Evolutionary conservation across 768 basidiomycete genomes (phyloP).

Genomic region (Pulveroboletus sp.): DNA sequence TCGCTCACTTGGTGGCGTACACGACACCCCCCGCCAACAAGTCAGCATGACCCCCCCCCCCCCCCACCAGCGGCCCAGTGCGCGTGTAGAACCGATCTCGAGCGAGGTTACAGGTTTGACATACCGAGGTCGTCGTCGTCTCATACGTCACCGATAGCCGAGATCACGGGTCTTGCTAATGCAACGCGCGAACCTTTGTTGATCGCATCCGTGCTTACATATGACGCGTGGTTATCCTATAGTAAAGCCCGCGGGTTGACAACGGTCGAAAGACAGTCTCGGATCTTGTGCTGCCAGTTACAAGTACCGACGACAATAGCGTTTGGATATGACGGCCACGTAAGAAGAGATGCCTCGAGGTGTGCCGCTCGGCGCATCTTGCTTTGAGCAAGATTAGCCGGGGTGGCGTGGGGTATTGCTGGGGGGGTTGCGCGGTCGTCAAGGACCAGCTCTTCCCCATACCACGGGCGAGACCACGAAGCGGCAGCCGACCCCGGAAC

Average conservation of each 20-base stretch:
- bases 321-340: background rate
- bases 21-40: too few species aligned
- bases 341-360: background rate
- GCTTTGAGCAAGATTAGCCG: slow-evolving; percentile 7
- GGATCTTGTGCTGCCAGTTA: slow-evolving; percentile 6
- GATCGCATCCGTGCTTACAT: too few species aligned
- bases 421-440: background rate
- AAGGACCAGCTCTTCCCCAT: slow-evolving; percentile 3
- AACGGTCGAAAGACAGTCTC: background rate
- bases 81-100: too few species aligned
- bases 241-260: too few species aligned
- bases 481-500: background rate
- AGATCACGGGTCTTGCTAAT: background rate
- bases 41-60: too few species aligned
- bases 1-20: too few species aligned
- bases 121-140: too few species aligned
- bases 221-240: too few species aligned
- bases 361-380: background rate
- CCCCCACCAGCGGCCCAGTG: too few species aligned
- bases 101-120: too few species aligned
- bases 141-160: background rate
- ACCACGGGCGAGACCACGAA: slow-evolving; percentile 5
- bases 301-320: background rate
- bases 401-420: slow-evolving; percentile 1
- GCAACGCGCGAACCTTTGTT: too few species aligned